These are phyloP conservation scores for Pharus latifolius DNA, from an alignment of 176 grass and related monocot species.

Conservation along the genomic window DNA sequence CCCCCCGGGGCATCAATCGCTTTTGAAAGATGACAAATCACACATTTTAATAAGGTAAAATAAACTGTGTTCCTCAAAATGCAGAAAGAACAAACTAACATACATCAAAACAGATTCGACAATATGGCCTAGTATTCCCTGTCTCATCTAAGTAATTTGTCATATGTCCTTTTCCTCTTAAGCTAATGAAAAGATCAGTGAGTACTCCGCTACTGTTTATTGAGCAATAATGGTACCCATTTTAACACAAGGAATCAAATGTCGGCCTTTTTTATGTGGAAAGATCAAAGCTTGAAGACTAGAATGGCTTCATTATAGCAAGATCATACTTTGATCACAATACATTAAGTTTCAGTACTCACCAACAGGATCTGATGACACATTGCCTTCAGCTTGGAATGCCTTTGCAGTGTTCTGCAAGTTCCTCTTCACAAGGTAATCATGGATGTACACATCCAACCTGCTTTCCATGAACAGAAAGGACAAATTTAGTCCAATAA, in stretches of 20 bases:
- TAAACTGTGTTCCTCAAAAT: not conserved
- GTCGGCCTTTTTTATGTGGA: not conserved
- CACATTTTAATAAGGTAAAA: not conserved
- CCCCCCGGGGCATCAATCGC: constrained; percentile 64
- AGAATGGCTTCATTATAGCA: not conserved
- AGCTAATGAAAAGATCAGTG: not conserved
- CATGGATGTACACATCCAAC: constrained; percentile 72
- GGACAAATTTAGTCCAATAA: not conserved
- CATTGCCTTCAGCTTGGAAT: constrained; percentile 48
- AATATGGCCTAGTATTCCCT: not conserved
- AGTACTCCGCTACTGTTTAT: not conserved
- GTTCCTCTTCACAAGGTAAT: constrained; percentile 66
- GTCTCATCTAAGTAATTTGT: not conserved
- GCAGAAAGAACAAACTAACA: not conserved
- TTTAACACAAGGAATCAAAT: not conserved
- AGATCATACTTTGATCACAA: not conserved
- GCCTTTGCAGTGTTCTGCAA: constrained; percentile 54
- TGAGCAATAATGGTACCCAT: not conserved
- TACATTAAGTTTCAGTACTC: constrained; percentile 9
- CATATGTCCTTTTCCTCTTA: not conserved
- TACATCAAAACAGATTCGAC: not conserved
- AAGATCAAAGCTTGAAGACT: not conserved
- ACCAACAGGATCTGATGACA: constrained; percentile 57
- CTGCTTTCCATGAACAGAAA: constrained; percentile 26
- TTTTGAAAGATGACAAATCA: constrained; percentile 8